phyloP scores from a whole-genome alignment of 805 yeast genomes.

The Saccharomycopsis babjevae region DNA sequence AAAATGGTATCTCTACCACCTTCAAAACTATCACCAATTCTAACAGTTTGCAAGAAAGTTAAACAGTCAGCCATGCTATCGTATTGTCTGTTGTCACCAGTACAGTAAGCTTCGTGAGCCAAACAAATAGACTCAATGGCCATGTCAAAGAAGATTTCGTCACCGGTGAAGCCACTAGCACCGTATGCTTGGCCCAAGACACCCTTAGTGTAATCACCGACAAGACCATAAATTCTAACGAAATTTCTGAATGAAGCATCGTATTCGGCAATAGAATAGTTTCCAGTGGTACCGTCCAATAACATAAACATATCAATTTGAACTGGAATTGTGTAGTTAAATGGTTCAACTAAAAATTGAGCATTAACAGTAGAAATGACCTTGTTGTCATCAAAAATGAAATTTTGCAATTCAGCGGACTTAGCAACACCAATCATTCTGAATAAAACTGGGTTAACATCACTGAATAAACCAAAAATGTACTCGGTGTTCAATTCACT shows the following conservation, averaged over 20 bases:
- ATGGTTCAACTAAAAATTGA: conserved; percentile 16
- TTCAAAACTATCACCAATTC: conserved; percentile 21
- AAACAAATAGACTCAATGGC: conserved; percentile 20
- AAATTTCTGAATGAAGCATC: conserved; percentile 20
- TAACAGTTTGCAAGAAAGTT: conserved; percentile 9
- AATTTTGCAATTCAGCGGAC: conserved; percentile 14
- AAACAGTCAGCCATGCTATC: conserved; percentile 16
- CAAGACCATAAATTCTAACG: conserved; percentile 15
- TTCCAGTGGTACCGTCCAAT: conserved; percentile 10
- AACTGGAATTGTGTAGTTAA: conserved; percentile 17
- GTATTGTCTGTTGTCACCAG: conserved; percentile 20
- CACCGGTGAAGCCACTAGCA: conserved; percentile 1
- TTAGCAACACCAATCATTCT: conserved; percentile 19
- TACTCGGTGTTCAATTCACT: conserved; percentile 23
- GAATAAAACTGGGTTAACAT: conserved; percentile 10
- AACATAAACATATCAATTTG: conserved; percentile 17
- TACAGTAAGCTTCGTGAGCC: conserved; percentile 19
- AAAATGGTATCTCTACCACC: conserved; percentile 23
- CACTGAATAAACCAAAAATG: conserved; percentile 20
- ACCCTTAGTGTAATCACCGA: conserved; percentile 9
- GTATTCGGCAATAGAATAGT: conserved; percentile 17
- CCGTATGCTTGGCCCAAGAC: conserved; percentile 6
- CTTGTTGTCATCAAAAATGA: conserved; percentile 14
- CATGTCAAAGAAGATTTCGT: conserved; percentile 5
- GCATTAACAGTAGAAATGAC: conserved; percentile 15